Base-by-base conservation (phyloP, 192 early-diverging fungal genomes). In the Geranomyces michiganensis region DNA sequence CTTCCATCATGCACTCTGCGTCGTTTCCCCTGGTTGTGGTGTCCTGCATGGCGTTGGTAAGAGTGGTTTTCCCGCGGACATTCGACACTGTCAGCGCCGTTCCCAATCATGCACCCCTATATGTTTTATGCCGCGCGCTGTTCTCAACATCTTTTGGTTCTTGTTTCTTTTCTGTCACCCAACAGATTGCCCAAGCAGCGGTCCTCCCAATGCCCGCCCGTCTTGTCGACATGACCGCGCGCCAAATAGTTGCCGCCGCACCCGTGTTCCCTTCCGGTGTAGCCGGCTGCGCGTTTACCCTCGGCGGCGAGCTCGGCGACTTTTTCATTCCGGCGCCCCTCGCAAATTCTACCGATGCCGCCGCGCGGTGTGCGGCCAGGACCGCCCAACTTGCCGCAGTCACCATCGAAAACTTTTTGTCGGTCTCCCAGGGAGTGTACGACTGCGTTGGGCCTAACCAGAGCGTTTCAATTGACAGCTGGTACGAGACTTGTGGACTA, bases 381-480 rank as follows among this genome's bases (percentile, higher is more conserved):
- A 3, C 12, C 22, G 58, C 58, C 27, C 22, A 32, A 29, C 58
- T 60, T 7, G 58, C 58, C 29, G 58, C 22, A 8, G 31, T 60
- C 9, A 33, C 24, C 2, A 60, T 60, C 58, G 24, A 27, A 29
- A 60, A 60, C 58, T 60, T 60, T 32, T 29, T 60, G 58, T 27
- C 21, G 12, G 58, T 60, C 31, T 32, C 29, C 3, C 17, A 33
- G 21, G 58, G 58, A 5, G 58, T 60, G 1, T 60, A 33, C 8
- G 31, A 60, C 58, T 60, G 58, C 58, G 27, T 32, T 8, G 58
- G 58, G 15, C 58, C 58, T 33, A 26, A 29, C 19, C 17, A 60
- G 58, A 60, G 58, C 58, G 58, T 60, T 2, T 60, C 58, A 19
- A 60, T 60, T 33, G 58, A 19, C 17, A 60, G 58, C 58, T 60